Base-by-base conservation (phyloP, 2,329 filamentous ascomycete species). In the Colletotrichum siamense region DNA sequence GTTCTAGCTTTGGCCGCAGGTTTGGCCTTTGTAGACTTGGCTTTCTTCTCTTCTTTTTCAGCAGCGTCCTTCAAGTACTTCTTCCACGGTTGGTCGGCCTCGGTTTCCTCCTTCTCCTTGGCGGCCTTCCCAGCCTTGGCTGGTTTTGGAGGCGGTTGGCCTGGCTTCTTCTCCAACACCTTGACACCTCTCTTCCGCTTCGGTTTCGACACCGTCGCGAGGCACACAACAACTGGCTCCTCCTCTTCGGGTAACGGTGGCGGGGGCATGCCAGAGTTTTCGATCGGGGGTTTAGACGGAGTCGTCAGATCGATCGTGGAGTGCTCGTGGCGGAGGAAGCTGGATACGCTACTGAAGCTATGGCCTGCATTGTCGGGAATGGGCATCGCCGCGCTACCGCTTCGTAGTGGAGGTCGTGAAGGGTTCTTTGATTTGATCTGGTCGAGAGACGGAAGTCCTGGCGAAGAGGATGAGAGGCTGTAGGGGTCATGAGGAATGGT, bases 361-460 rank as follows among this genome's bases (percentile, higher is more conserved):
- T 39, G 36, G 16, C 9, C 65, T 16, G 66, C 52, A 34, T 73
- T 39, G n/a, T 64, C 30, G 30, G 34, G n/a, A 5, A 39, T 52
- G 8, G 52, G 55, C 68, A 15, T 70, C 22, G 64, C 34, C 36
- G 59, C 28, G 49, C 64, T 36, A 24, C 49, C 30, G n/a, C 67
- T 64, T 73, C 62, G 71, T 24, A 73, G 3, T 10, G 34, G 26
- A 59, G 73, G 30, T 16, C 65, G 28, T n/a, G 72, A 22, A 22
- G 73, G 49, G 18, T 76, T n/a, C 69, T 86, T 87, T 4, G 85
- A 83, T 2, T 89, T 78, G 12, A 92, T 81, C 4, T 91, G 87
- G 49, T 85, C 84, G 0, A 92, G 82, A 0, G 90, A 87, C 5
- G 91, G 91, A 1, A 92, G 82, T n/a, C 86, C 86, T n/a, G 90